Evolutionary conservation across 345 rosid species (phyloP).

Genomic region (Linum lewisii): DNA sequence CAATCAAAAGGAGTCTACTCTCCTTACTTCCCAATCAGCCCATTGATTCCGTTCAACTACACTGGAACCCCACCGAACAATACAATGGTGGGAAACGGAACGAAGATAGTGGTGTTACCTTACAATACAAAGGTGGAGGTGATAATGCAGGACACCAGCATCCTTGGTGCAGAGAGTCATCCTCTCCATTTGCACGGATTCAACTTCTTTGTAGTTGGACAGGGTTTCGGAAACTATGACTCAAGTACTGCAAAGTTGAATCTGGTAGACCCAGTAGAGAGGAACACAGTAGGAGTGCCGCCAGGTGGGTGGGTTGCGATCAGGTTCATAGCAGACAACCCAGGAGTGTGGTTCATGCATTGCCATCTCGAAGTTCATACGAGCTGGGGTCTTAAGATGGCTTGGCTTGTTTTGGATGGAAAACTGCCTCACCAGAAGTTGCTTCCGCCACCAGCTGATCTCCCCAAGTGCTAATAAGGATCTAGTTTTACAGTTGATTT

Average conservation of each 20-base stretch:
- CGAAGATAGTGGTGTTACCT: slow-evolving; percentile 14
- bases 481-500: too few relatives aligned
- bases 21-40: slow-evolving; percentile 19
- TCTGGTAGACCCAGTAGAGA: slow-evolving; percentile 18
- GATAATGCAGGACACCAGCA: slow-evolving; percentile 21
- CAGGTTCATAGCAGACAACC: slow-evolving; percentile 12
- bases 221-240: slow-evolving; percentile 20
- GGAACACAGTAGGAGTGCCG: slow-evolving; percentile 15
- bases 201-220: slow-evolving; percentile 20
- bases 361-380: slow-evolving; percentile 22
- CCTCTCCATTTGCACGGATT: slow-evolving; percentile 25
- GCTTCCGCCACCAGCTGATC: slow-evolving; percentile 18
- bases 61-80: slow-evolving; percentile 22
- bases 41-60: slow-evolving; percentile 13
- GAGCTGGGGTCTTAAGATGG: slow-evolving; percentile 25
- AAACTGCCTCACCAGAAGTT: slow-evolving; percentile 18
- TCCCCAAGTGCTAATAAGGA: slow-evolving; percentile 11
- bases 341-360: slow-evolving; percentile 25
- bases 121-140: slow-evolving; percentile 24
- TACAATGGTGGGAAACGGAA: slow-evolving; percentile 16
- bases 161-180: slow-evolving; percentile 24
- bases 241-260: slow-evolving; percentile 20
- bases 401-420: slow-evolving; percentile 22
- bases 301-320: slow-evolving; percentile 14
- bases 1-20: slow-evolving; percentile 13